Evolutionary conservation across 768 basidiomycete genomes (phyloP), one percentile per base, ranked within the genome.

Genomic region (Strobilomyces dryophilus): DNA sequence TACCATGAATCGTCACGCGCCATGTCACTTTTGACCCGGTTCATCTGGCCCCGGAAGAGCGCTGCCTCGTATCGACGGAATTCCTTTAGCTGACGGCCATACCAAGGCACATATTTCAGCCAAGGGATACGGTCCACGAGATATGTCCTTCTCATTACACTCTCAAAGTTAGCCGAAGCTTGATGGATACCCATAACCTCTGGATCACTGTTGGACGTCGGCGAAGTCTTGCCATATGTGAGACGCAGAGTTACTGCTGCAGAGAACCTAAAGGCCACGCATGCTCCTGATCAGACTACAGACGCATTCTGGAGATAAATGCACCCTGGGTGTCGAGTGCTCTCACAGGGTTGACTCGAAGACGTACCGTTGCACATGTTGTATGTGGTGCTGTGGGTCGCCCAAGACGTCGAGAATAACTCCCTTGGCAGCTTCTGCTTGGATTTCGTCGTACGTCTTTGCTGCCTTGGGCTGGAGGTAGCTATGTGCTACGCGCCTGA

Each of bases 41-140:
- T 59, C 4, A 24, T 24, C 24, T 24, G 24, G 24, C 4, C 24
- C 24, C 24, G 24, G 24, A 24, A 24, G 24, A 24, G 84, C 65
- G 49, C 54, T 0, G 79, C 61, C 57, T 84, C 83, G 46, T 78
- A 77, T 0, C 62, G 51, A 58, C 85, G 84, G 11, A 76, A 79
- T 1, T 74, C 67, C 42, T 74, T 73, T 12, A 87, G 67, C 47
- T 78, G 76, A 5, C 73, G 70, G 3, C 81, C 71, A 58, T 83
- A 84, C 15, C 81, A 79, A 4, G 86, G 84, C n/a, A 87, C 57
- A 58, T 79, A 79, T 37, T 57, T 62, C 24, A 74, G 57, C 36
- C 64, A 51, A 0, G 75, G 72, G 29, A 69, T 55, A 1, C 4
- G 24, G 4, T 24, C 24, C 24, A 24, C 24, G 24, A 24, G 24